A percentile compares a stretch with the other conserved stretches of the same genome.
phyloP scores from a whole-genome alignment of 306 rosid species.

The Gleditsia sinensis region DNA sequence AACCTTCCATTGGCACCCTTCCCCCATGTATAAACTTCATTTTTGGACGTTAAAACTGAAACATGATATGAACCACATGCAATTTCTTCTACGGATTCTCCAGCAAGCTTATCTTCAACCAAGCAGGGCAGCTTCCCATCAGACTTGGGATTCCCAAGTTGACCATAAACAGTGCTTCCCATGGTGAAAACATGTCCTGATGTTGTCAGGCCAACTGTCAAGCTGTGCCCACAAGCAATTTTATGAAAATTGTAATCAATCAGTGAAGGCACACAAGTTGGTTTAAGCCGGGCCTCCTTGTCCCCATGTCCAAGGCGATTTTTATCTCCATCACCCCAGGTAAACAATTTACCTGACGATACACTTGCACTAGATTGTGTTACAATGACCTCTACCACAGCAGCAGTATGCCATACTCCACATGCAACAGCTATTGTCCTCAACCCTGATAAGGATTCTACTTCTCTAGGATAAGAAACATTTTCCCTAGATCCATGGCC shows the following conservation, averaged over 20 bases:
- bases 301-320: constrained; percentile 98
- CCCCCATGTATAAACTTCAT: constrained; percentile 99
- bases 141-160: constrained; percentile 88
- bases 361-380: constrained; percentile 86
- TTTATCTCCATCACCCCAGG: constrained; percentile 99
- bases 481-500: constrained; percentile 95
- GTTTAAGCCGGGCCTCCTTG: constrained; percentile 89
- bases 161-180: constrained; percentile 99
- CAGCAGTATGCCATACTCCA: constrained; percentile 99
- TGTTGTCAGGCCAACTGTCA: constrained; percentile 89
- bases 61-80: constrained; percentile 98
- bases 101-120: constrained; percentile 81
- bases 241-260: constrained; percentile 86
- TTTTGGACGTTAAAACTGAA: constrained; percentile 71
- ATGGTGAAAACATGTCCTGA: constrained; percentile 87
- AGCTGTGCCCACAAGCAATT: constrained; percentile 97
- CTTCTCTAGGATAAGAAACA: constrained; percentile 81
- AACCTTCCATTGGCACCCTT: constrained; percentile 99
- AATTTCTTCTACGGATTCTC: constrained; percentile 82
- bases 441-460: constrained; percentile 87
- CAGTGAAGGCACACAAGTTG: constrained; percentile 85
- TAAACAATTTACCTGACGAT: constrained; percentile 88
- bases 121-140: constrained; percentile 87
- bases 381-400: constrained; percentile 91
- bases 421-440: constrained; percentile 97